Percentiles rank a stretch among this genome's conserved stretches.
Evolutionary conservation across 73 alveolate genomes (phyloP).

Genomic region (Paraurostyla sp.): DNA sequence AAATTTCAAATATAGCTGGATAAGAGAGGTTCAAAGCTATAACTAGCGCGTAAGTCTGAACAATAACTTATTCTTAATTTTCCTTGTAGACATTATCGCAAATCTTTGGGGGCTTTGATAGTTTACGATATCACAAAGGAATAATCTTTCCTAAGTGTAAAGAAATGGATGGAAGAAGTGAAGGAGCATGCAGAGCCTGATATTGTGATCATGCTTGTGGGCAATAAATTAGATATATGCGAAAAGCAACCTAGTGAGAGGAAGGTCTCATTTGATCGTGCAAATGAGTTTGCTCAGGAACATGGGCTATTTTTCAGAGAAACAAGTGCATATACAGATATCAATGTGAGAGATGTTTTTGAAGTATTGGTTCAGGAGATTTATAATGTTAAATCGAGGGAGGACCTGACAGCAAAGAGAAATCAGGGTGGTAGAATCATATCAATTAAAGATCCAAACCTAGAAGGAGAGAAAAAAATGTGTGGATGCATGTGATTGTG

Average conservation of each 20-base stretch:
- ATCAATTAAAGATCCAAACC: conserved; percentile 34
- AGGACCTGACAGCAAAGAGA: conserved; percentile 31
- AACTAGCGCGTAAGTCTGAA: conserved; percentile 81
- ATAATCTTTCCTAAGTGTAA: conserved; percentile 79
- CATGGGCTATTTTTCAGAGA: conserved; percentile 90
- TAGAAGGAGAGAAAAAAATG: conserved; percentile 34
- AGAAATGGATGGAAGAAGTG: conserved; percentile 90
- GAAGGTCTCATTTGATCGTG: conserved; percentile 90
- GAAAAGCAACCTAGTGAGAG: conserved; percentile 84
- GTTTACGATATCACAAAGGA: conserved; percentile 91
- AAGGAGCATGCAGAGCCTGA: conserved; percentile 96
- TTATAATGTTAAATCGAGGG: conserved; percentile 77
- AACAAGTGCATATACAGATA: conserved; percentile 92
- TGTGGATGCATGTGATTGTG: conserved; percentile 56
- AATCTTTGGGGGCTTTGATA: conserved; percentile 91
- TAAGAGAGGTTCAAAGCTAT: conserved; percentile 93
- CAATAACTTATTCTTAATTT: not conserved
- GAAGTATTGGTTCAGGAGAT: conserved; percentile 92
- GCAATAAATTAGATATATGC: conserved; percentile 94
- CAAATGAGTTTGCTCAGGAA: conserved; percentile 87
- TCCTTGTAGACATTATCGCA: conserved; percentile 81
- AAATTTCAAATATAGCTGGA: conserved; percentile 78
- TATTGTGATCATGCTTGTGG: conserved; percentile 94
- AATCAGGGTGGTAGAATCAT: conserved; percentile 31
- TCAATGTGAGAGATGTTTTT: conserved; percentile 88